Evolutionary conservation across 495 filamentous ascomycete genomes (phyloP).

Genomic region (Penicillium desertorum): DNA sequence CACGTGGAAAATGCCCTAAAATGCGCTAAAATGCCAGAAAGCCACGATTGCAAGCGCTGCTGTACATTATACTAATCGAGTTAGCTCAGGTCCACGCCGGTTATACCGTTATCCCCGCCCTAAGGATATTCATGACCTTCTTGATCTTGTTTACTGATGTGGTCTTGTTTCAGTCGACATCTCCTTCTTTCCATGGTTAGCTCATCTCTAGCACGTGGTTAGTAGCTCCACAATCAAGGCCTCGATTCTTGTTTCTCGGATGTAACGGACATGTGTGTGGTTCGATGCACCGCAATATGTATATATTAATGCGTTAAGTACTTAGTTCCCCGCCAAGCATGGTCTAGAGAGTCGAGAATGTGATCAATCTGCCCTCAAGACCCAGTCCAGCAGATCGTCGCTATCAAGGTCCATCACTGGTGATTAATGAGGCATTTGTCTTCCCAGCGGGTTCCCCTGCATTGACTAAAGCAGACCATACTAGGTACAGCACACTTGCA

Average conservation of each 20-base stretch:
- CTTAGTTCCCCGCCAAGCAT: neutral
- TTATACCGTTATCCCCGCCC: neutral
- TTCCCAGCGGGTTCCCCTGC: too few species aligned
- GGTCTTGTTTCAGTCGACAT: neutral
- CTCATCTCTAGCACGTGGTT: too few species aligned
- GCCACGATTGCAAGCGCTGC: too few species aligned
- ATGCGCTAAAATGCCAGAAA: neutral
- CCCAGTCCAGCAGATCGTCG: constrained; percentile 7
- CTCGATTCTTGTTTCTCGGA: too few species aligned
- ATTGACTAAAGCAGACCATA: neutral
- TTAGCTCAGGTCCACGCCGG: neutral
- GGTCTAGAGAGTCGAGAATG: neutral
- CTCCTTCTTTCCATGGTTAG: too few species aligned
- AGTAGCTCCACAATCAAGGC: too few species aligned
- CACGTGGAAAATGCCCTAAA: neutral
- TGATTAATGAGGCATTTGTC: neutral
- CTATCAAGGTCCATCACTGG: neutral
- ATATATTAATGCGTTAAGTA: neutral
- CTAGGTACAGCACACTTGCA: neutral
- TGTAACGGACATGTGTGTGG: neutral
- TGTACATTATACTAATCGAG: constrained; percentile 10
- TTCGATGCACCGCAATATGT: neutral
- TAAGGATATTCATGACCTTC: neutral
- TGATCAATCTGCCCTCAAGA: constrained; percentile 5
- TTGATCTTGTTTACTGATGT: neutral